Conservation (phyloP, 2,329 filamentous ascomycete species). For the Ascomycota sp. region DNA sequence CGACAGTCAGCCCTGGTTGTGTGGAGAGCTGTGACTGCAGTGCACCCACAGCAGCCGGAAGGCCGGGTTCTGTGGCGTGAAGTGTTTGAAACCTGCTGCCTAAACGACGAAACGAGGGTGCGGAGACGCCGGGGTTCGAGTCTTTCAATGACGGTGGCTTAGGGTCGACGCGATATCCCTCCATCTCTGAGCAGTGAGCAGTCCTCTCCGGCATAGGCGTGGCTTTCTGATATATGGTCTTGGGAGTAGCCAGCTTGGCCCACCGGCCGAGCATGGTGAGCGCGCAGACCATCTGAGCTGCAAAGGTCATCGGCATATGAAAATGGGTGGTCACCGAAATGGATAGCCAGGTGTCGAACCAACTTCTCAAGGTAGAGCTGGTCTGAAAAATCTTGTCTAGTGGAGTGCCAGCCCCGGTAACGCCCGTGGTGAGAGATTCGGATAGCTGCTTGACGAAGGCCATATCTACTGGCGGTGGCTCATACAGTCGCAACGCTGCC, state of each 20-base stretch:
- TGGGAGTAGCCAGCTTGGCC: constrained; percentile 23
- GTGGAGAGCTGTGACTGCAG: no score
- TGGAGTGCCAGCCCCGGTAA: constrained; percentile 17
- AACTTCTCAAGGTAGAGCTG: constrained; percentile 23
- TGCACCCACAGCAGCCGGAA: no score
- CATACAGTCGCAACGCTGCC: constrained; percentile 22
- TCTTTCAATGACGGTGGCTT: no score
- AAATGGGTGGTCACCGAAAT: constrained; percentile 22
- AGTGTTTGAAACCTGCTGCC: no score
- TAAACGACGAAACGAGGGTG: no score
- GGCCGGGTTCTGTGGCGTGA: no score
- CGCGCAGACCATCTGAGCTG: constrained; percentile 27
- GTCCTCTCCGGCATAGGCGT: constrained; percentile 8
- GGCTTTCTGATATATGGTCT: constrained; percentile 8
- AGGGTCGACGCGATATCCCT: no score
- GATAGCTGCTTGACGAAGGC: constrained; percentile 19
- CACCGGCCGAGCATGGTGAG: constrained; percentile 29
- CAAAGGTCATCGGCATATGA: constrained; percentile 23
- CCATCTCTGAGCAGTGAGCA: no score
- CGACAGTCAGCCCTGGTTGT: no score
- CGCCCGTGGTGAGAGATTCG: constrained; percentile 19
- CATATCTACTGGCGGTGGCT: constrained; percentile 23
- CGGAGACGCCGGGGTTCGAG: no score
- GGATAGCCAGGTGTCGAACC: constrained; percentile 26
- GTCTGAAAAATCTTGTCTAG: constrained; percentile 30